Evolutionary conservation across 148 eudicot species (phyloP).

Genomic region (Cornus florida): DNA sequence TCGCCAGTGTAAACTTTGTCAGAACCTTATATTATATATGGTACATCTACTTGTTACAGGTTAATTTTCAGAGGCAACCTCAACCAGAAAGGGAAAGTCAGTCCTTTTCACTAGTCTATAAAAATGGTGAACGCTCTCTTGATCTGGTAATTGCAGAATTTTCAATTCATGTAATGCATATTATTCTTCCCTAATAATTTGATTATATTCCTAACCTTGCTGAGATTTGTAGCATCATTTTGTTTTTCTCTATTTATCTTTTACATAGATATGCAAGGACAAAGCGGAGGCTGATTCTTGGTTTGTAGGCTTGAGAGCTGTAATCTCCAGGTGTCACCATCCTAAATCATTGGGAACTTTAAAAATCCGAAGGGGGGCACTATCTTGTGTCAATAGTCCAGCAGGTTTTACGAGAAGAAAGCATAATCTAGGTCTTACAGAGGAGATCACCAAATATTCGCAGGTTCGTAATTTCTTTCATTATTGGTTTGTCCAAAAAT

Average conservation of each 20-base stretch:
- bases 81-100: slow-evolving; percentile 38
- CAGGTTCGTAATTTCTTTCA: slow-evolving; percentile 19
- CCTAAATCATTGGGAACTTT: slow-evolving; percentile 12
- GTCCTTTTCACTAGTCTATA: slow-evolving; percentile 34
- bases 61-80: slow-evolving; percentile 27
- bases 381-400: slow-evolving; percentile 42
- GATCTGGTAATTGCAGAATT: slow-evolving; percentile 33
- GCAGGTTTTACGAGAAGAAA: slow-evolving; percentile 37
- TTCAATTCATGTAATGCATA: neutral
- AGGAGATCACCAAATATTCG: slow-evolving; percentile 20
- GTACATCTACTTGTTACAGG: slow-evolving; percentile 5
- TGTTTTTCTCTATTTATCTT: neutral
- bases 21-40: neutral
- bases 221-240: neutral
- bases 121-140: slow-evolving; percentile 32
- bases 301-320: slow-evolving; percentile 39
- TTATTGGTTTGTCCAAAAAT: neutral
- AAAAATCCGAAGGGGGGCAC: slow-evolving; percentile 26
- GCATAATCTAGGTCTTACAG: slow-evolving; percentile 30
- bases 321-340: slow-evolving; percentile 27
- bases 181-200: neutral
- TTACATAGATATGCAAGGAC: slow-evolving; percentile 45
- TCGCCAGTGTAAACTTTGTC: no score
- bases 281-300: slow-evolving; percentile 41
- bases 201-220: neutral